phyloP scores from a whole-genome alignment of 805 yeast species.

The Myxozyma udenii region DNA sequence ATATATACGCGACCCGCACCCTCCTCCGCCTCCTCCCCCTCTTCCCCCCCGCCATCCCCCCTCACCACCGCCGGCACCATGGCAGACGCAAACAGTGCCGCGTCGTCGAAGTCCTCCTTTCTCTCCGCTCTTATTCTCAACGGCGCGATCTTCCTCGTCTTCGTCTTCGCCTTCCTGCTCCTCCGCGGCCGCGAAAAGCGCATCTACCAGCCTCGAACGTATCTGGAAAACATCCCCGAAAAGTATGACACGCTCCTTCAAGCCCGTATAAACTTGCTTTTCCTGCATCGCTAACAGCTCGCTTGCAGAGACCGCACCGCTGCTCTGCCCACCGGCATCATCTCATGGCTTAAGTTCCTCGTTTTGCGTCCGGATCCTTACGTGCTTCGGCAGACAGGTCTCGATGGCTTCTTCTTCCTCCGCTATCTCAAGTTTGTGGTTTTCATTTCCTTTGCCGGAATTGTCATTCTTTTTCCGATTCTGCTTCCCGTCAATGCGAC shows the following conservation, averaged over 20 bases:
- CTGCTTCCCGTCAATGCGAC: conserved; percentile 82
- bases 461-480: conserved; percentile 57
- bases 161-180: conserved; percentile 59
- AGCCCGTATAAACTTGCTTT: not conserved
- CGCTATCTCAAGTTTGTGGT: conserved; percentile 66
- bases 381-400: conserved; percentile 79
- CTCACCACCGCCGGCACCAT: not conserved
- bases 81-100: conserved; percentile 10
- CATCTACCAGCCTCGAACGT: conserved; percentile 80
- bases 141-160: conserved; percentile 60
- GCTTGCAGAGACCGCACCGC: conserved; percentile 48
- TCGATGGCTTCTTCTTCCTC: conserved; percentile 91
- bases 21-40: conserved; percentile 1
- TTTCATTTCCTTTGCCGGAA: conserved; percentile 53
- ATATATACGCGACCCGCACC: not conserved
- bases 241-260: conserved; percentile 18
- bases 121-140: conserved; percentile 68
- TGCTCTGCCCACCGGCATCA: conserved; percentile 65
- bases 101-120: conserved; percentile 68
- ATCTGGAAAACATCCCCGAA: conserved; percentile 52
- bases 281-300: not conserved
- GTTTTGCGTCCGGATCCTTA: conserved; percentile 67
- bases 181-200: conserved; percentile 65
- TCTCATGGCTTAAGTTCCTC: conserved; percentile 67
- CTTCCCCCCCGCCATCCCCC: not conserved